These are phyloP conservation scores for Rhizopogon vinicolor DNA, from an alignment of 768 basidiomycete species.

Conservation along the genomic window DNA sequence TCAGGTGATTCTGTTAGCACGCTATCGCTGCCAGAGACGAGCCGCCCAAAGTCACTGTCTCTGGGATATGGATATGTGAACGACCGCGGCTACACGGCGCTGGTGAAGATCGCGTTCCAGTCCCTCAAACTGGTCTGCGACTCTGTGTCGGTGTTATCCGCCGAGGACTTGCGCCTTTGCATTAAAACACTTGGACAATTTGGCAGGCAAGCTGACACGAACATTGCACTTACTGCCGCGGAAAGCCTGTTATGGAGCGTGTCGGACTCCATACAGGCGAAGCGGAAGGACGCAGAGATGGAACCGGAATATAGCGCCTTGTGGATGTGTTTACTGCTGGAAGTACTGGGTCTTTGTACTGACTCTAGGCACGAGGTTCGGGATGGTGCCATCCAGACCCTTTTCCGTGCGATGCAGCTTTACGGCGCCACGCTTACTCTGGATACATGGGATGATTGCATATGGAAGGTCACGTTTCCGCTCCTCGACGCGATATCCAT, in stretches of 20 bases:
- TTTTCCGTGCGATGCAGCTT: conserved; percentile 91
- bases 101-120: conserved; percentile 93
- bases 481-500: conserved; percentile 66
- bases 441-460: conserved; percentile 84
- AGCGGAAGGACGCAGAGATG: conserved; percentile 60
- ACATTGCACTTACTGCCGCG: conserved; percentile 92
- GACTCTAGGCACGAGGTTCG: conserved; percentile 86
- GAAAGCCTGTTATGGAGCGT: conserved; percentile 94
- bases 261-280: conserved; percentile 89
- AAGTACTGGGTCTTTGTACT: conserved; percentile 77
- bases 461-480: conserved; percentile 91
- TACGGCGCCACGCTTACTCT: conserved; percentile 84
- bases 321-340: conserved; percentile 91
- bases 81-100: conserved; percentile 66
- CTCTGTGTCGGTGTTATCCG: conserved; percentile 76
- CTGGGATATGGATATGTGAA: conserved; percentile 51
- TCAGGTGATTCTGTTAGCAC: conserved; percentile 40
- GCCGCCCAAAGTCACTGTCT: conserved; percentile 41
- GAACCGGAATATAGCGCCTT: conserved; percentile 73
- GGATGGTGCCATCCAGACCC: conserved; percentile 90
- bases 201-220: conserved; percentile 90
- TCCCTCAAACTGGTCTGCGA: conserved; percentile 94
- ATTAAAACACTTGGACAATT: conserved; percentile 90
- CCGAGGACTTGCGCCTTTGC: conserved; percentile 79
- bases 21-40: conserved; percentile 33